Percentiles rank a stretch among this genome's conserved stretches.
Evolutionary conservation across 306 rosid genomes (phyloP).

Genomic region (Lotus japonicus): DNA sequence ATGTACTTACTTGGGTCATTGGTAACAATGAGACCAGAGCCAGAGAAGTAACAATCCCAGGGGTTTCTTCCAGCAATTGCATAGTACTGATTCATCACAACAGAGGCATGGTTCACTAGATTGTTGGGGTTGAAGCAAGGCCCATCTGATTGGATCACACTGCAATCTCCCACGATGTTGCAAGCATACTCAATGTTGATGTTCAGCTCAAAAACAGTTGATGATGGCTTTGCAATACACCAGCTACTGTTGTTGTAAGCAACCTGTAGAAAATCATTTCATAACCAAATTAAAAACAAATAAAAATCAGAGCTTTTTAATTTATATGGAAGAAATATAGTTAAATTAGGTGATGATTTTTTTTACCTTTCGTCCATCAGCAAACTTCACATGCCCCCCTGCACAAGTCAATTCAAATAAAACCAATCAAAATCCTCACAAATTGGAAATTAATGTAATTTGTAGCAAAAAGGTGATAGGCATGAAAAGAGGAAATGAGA

Average conservation of each 20-base stretch:
- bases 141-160: slow-evolving; percentile 21
- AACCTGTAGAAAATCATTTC: neutral
- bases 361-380: slow-evolving; percentile 11
- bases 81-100: slow-evolving; percentile 42
- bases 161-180: neutral
- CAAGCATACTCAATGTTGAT: slow-evolving; percentile 23
- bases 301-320: neutral
- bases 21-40: slow-evolving; percentile 12
- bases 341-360: neutral
- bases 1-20: slow-evolving; percentile 41
- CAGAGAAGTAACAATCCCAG: slow-evolving; percentile 30
- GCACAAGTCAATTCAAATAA: neutral
- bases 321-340: neutral
- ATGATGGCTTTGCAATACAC: slow-evolving; percentile 31
- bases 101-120: slow-evolving; percentile 32
- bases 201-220: slow-evolving; percentile 2
- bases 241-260: neutral
- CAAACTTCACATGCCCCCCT: slow-evolving; percentile 22
- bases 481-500: too few relatives aligned
- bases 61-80: slow-evolving; percentile 8
- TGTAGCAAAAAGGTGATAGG: too few relatives aligned
- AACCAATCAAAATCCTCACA: neutral
- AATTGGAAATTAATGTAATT: neutral
- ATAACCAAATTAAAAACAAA: neutral
- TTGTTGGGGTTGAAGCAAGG: slow-evolving; percentile 29